Evolutionary conservation across 2,329 filamentous ascomycete genomes (phyloP), one percentile per base, ranked within the genome.

Genomic region (Mycosphaerelloides madeirae): DNA sequence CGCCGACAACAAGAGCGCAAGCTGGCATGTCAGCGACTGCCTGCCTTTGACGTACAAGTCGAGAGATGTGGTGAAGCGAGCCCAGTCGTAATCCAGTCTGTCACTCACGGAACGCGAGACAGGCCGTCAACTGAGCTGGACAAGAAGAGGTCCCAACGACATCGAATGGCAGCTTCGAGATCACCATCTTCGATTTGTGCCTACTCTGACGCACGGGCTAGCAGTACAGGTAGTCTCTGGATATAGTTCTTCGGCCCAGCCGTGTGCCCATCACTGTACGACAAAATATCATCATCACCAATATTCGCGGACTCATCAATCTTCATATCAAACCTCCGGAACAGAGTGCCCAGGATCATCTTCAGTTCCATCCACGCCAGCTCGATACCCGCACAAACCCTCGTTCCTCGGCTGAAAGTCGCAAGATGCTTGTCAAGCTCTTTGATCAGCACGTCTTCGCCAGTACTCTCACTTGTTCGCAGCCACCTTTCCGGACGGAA

Each of bases 21-120:
- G 48, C 40, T 57, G 53, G 55, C 51, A 54, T 41, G 31, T 57
- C 5, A 28, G 42, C 13, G 49, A 47, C 2, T 51, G 46, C 34
- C 37, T 49, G 39, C 44, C 53, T 8, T 18, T 49, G n/a, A 31
- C 16, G 3, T 53, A 41, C 22, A 36, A 25, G 11, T 38, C 46
- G 31, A 28, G 38, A 9, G 48, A 53, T 3, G 49, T 52, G n/a
- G n/a, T n/a, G n/a, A n/a, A n/a, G n/a, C n/a, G n/a, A n/a, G n/a
- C n/a, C n/a, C n/a, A n/a, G n/a, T n/a, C n/a, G n/a, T n/a, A n/a
- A n/a, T n/a, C n/a, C n/a, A n/a, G n/a, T n/a, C n/a, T n/a, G n/a
- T n/a, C n/a, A n/a, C n/a, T n/a, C n/a, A n/a, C n/a, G n/a, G n/a
- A n/a, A n/a, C n/a, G n/a, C n/a, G n/a, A n/a, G n/a, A n/a, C n/a